Base-by-base conservation (phyloP, 441 rosid genomes). In the Syzygium syzygioides region DNA sequence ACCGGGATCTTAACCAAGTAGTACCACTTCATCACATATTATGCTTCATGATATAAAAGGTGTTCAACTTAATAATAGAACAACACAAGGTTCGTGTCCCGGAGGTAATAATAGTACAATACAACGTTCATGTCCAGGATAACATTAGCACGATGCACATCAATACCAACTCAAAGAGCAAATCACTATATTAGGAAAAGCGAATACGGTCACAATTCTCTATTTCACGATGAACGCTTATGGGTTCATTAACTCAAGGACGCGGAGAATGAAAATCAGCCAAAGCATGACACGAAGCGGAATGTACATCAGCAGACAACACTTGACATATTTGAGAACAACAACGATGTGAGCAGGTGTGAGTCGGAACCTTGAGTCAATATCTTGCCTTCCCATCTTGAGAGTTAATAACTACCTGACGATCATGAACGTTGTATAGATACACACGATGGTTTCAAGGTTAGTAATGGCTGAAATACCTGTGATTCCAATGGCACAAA, bases 201-300 rank as follows among this genome's bases (percentile, higher is more conserved):
- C 14, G 0, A 59, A 59, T 25, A 59, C 11, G 0, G 1, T 59
- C 64, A 4, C 30, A 59, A 59, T 59, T 59, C 30, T 59, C 15
- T 59, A 59, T 25, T 59, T 59, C 30, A 0, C 26, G 30, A 59
- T 59, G 14, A 59, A 59, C 26, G 64, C 64, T 25, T 25, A 14
- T 12, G 30, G 60, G 60, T 57, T 57, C 60, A 57, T 57, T 14
- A 25, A 59, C n/a, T 59, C 60, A 4, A 59, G 64, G 64, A 59
- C 3, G 0, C 12, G n/a, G 15, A 26, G 64, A 59, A 11, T 0
- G 30, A 59, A 26, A 59, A 1, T 59, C 1, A 7, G 0, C 64
- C 64, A 59, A 26, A 30, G 64, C 64, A 59, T 26, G 64, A 25
- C 15, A 11, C 1, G 0, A 26, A 59, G 64, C n/a, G 11, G 12